Conservation (phyloP, 2,329 filamentous ascomycete genomes). For the Hymenoscyphus albidus region DNA sequence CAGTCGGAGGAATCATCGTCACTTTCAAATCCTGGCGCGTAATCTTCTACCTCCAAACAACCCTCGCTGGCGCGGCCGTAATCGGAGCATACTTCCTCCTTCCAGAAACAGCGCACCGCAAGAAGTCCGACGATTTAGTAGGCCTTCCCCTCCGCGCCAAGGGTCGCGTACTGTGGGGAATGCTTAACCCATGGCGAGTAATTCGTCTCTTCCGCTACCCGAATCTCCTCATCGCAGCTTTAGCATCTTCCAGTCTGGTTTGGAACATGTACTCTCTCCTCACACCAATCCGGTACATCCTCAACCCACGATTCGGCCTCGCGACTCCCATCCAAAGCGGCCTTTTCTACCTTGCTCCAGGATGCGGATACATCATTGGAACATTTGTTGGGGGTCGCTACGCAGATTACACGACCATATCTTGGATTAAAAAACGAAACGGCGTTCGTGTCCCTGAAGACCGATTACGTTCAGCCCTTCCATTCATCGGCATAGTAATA, state of each 20-base stretch:
- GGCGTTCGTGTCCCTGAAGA: conserved; percentile 65
- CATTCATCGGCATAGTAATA: conserved; percentile 54
- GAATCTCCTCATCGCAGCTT: conserved; percentile 60
- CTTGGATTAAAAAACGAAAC: conserved; percentile 56
- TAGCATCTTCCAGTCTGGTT: conserved; percentile 60
- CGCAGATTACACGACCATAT: conserved; percentile 63
- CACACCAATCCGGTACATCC: conserved; percentile 66
- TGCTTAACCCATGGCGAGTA: conserved; percentile 65
- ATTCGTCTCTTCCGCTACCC: conserved; percentile 62
- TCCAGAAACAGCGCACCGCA: conserved; percentile 68
- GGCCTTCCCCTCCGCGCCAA: conserved; percentile 50
- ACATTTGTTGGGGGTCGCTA: conserved; percentile 72
- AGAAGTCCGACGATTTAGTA: conserved; percentile 57
- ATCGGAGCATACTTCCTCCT: conserved; percentile 62
- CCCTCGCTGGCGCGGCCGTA: conserved; percentile 57
- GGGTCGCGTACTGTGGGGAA: conserved; percentile 51
- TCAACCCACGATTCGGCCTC: conserved; percentile 70
- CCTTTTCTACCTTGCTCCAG: conserved; percentile 71
- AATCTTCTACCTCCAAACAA: conserved; percentile 76
- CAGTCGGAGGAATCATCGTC: conserved; percentile 65
- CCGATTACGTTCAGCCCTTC: conserved; percentile 55
- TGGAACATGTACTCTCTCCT: conserved; percentile 73
- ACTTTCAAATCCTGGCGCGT: conserved; percentile 69
- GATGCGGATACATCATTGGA: conserved; percentile 64
- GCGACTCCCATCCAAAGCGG: conserved; percentile 63